Evolutionary conservation across 2,329 filamentous ascomycete species (phyloP).

Genomic region (Arthrobotrys megalospora): DNA sequence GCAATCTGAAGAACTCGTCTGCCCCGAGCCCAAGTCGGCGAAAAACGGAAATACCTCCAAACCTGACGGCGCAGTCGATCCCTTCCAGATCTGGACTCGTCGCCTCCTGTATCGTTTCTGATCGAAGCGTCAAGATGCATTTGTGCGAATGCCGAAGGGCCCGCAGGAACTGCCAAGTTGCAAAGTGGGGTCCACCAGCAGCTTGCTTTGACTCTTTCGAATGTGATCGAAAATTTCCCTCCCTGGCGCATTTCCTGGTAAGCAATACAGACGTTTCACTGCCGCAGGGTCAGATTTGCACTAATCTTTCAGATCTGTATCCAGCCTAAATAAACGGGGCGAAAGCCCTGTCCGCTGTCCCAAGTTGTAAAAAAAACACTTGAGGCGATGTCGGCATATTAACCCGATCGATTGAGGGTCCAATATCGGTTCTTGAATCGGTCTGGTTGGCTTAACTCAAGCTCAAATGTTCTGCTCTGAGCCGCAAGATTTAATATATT

Average conservation of each 20-base stretch:
- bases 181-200: conserved; percentile 37
- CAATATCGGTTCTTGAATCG: conserved; percentile 1
- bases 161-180: conserved; percentile 40
- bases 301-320: conserved; percentile 48
- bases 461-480: not conserved
- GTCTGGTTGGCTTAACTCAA: not conserved
- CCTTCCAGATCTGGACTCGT: conserved; percentile 31
- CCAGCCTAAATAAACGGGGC: conserved; percentile 46
- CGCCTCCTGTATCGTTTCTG: conserved; percentile 42
- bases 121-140: conserved; percentile 32
- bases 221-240: conserved; percentile 30
- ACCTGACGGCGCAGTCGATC: conserved; percentile 40
- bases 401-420: conserved; percentile 12
- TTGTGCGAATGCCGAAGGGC: not conserved
- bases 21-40: conserved; percentile 40
- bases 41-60: conserved; percentile 53
- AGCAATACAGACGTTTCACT: conserved; percentile 60
- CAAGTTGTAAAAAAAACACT: not conserved
- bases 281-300: conserved; percentile 53
- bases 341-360: conserved; percentile 6
- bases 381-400: conserved; percentile 1
- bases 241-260: conserved; percentile 38
- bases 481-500: not conserved
- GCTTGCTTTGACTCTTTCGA: conserved; percentile 26
- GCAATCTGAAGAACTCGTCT: conserved; percentile 28